Conservation (phyloP, 805 yeast genomes). For the Suhomyces pyralidae region DNA sequence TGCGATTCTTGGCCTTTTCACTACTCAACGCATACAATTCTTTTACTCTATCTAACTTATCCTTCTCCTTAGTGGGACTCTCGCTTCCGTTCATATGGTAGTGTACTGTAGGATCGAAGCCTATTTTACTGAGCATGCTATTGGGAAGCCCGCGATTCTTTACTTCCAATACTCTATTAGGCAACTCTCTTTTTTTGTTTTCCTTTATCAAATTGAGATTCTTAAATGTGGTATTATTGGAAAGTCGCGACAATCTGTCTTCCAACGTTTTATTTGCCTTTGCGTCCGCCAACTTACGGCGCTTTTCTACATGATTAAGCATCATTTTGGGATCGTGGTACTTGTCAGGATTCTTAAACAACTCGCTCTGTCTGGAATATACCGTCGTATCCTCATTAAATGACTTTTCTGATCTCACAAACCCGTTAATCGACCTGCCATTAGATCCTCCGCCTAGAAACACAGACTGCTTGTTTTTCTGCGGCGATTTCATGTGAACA, state of each 20-base stretch:
- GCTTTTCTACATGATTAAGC: slow-evolving; percentile 36
- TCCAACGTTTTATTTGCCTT: slow-evolving; percentile 33
- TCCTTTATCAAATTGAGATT: slow-evolving; percentile 18
- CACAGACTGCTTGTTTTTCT: slow-evolving; percentile 35
- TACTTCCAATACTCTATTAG: slow-evolving; percentile 16
- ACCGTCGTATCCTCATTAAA: slow-evolving; percentile 23
- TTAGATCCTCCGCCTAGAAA: slow-evolving; percentile 34
- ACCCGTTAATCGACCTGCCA: slow-evolving; percentile 2
- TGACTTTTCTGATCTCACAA: slow-evolving; percentile 13
- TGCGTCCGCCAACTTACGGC: slow-evolving; percentile 25
- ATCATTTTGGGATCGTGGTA: slow-evolving; percentile 48
- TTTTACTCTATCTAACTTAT: slow-evolving; percentile 10
- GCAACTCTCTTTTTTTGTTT: slow-evolving; percentile 1
- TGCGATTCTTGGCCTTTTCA: slow-evolving; percentile 13
- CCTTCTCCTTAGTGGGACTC: slow-evolving; percentile 10
- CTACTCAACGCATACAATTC: slow-evolving; percentile 24
- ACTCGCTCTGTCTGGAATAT: slow-evolving; percentile 16
- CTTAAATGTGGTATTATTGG: slow-evolving; percentile 17
- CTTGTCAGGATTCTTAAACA: slow-evolving; percentile 23
- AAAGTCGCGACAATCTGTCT: slow-evolving; percentile 27
- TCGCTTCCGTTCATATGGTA: slow-evolving; percentile 6
- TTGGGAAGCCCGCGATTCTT: slow-evolving; percentile 17
- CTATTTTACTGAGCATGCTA: slow-evolving; percentile 40
- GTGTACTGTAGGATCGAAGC: slow-evolving; percentile 49
- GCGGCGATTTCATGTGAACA: slow-evolving; percentile 56